Evolutionary conservation across 2,329 filamentous ascomycete genomes (phyloP).

Genomic region (Microcyclospora tardicrescens): DNA sequence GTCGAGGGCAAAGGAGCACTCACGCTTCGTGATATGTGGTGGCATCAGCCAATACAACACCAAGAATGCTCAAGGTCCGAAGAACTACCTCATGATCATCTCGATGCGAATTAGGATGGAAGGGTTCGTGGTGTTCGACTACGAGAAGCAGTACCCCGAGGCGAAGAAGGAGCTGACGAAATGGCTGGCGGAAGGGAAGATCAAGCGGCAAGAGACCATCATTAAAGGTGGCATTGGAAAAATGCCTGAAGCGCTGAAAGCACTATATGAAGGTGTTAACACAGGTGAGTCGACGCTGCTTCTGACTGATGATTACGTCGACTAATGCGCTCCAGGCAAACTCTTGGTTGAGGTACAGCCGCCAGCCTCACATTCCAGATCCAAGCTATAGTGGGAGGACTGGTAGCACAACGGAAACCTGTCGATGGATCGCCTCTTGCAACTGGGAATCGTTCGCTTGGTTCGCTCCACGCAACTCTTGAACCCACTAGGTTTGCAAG

Average conservation of each 20-base stretch:
- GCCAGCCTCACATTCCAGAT: too few relatives aligned
- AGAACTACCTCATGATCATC: slow-evolving; percentile 26
- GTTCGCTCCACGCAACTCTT: too few relatives aligned
- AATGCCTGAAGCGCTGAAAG: slow-evolving; percentile 34
- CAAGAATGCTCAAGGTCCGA: slow-evolving; percentile 23
- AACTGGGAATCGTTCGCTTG: too few relatives aligned
- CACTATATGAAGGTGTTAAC: slow-evolving; percentile 35
- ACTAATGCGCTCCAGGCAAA: too few relatives aligned
- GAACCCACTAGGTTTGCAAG: too few relatives aligned
- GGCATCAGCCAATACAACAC: slow-evolving; percentile 57
- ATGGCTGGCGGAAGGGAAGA: slow-evolving; percentile 32
- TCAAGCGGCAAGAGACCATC: slow-evolving; percentile 35
- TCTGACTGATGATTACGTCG: too few relatives aligned
- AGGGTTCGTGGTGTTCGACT: slow-evolving; percentile 25
- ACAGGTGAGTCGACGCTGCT: slow-evolving; percentile 28
- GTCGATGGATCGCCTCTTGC: too few relatives aligned
- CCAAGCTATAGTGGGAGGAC: too few relatives aligned
- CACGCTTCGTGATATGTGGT: slow-evolving; percentile 59
- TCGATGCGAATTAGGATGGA: slow-evolving; percentile 21
- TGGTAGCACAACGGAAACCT: too few relatives aligned
- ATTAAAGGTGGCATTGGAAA: slow-evolving; percentile 31
- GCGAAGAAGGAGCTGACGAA: slow-evolving; percentile 16
- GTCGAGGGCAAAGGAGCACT: slow-evolving; percentile 45
- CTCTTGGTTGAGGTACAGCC: too few relatives aligned
- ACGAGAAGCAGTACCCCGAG: slow-evolving; percentile 12